These are phyloP conservation scores for Aspergillus sojae DNA, from an alignment of 2,329 filamentous ascomycete genomes.

Conservation along the genomic window DNA sequence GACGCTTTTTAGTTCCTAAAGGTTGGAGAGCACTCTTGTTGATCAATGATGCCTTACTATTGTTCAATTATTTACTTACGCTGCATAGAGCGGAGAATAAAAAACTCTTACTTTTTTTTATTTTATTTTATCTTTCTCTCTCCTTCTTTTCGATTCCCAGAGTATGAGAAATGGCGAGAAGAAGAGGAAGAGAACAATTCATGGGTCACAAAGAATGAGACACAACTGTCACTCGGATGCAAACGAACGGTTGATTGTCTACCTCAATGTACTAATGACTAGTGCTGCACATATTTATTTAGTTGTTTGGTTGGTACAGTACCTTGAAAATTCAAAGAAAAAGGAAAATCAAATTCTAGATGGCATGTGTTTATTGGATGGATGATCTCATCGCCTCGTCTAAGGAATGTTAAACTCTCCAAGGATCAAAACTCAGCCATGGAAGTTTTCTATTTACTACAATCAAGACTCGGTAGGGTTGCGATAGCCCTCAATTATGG, in stretches of 20 bases:
- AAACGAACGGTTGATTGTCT: background rate
- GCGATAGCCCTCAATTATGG: background rate
- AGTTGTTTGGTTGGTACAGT: background rate
- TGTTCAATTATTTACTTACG: background rate
- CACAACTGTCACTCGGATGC: background rate
- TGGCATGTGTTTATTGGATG: background rate
- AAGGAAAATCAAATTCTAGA: background rate
- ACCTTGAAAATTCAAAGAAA: background rate
- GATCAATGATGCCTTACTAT: constrained; percentile 8
- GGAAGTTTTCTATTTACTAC: background rate
- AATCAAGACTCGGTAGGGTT: background rate
- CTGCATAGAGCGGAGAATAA: background rate
- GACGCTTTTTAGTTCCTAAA: background rate
- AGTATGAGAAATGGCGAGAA: too few species aligned
- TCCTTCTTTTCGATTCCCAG: background rate
- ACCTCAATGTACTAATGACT: background rate
- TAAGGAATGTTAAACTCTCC: background rate
- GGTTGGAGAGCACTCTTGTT: background rate
- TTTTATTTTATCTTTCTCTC: background rate
- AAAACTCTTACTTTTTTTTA: background rate
- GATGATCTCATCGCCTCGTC: background rate
- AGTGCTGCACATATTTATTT: background rate
- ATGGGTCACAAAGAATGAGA: background rate
- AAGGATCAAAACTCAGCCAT: background rate
- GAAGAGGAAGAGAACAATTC: background rate